These are phyloP conservation scores for Blastobotrys ciferrii DNA, from an alignment of 1,139 yeast genomes.

Conservation along the genomic window DNA sequence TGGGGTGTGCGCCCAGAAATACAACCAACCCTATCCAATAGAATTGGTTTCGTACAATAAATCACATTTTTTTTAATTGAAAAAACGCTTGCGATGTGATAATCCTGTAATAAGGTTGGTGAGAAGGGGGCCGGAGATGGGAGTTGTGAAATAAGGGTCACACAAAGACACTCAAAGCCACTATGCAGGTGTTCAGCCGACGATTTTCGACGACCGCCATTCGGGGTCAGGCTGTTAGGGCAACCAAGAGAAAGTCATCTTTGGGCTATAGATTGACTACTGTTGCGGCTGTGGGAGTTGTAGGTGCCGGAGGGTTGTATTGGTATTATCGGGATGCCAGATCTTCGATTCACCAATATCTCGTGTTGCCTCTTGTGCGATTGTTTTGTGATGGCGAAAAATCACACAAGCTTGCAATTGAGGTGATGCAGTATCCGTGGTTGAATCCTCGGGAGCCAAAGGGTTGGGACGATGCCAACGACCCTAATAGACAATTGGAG, in stretches of 20 bases:
- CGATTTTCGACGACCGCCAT: constrained; percentile 6
- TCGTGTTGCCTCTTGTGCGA: constrained; percentile 74
- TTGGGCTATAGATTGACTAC: constrained; percentile 24
- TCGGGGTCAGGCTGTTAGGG: neutral
- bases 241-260: constrained; percentile 16
- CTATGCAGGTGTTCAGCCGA: constrained; percentile 4
- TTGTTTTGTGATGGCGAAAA: constrained; percentile 74
- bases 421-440: constrained; percentile 53
- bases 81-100: too few species aligned
- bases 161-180: neutral
- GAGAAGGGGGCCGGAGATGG: neutral
- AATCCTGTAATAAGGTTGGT: too few species aligned
- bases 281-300: constrained; percentile 35
- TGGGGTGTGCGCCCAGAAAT: too few species aligned
- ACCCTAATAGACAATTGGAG: constrained; percentile 32
- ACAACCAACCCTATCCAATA: too few species aligned
- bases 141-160: neutral
- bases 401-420: constrained; percentile 77
- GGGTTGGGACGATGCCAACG: constrained; percentile 33
- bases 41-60: too few species aligned
- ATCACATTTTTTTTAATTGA: too few species aligned
- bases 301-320: constrained; percentile 35
- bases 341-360: constrained; percentile 77
- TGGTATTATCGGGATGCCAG: constrained; percentile 69
- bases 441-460: constrained; percentile 34